Evolutionary conservation across 495 filamentous ascomycete species (phyloP).

Genomic region (Podospora pseudopauciseta): DNA sequence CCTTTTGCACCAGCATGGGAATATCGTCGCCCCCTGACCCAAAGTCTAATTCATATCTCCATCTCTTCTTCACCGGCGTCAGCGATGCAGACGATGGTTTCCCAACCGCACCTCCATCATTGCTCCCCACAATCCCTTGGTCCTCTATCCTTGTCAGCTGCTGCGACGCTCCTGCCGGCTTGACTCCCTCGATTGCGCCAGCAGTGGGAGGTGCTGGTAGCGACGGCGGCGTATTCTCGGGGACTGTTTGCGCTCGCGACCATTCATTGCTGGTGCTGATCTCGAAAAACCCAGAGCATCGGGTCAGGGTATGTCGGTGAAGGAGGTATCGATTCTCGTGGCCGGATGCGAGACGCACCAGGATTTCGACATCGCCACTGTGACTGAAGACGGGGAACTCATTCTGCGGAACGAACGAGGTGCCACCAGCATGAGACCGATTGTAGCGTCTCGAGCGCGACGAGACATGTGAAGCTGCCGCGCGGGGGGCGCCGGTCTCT

Average conservation of each 20-base stretch:
- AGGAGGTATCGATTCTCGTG: constrained; percentile 81
- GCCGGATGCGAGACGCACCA: constrained; percentile 61
- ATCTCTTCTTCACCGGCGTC: constrained; percentile 54
- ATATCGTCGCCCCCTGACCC: constrained; percentile 71
- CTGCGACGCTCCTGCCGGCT: constrained; percentile 29
- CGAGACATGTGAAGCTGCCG: constrained; percentile 58
- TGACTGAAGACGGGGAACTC: constrained; percentile 90
- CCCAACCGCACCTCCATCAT: constrained; percentile 11
- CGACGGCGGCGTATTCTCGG: constrained; percentile 16
- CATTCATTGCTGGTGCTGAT: constrained; percentile 84
- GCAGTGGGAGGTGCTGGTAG: constrained; percentile 34
- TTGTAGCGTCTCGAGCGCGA: constrained; percentile 63
- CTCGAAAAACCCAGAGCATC: constrained; percentile 92
- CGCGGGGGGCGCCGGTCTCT: constrained; percentile 37
- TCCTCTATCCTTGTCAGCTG: constrained; percentile 36
- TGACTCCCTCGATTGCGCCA: constrained; percentile 47
- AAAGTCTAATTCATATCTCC: constrained; percentile 84
- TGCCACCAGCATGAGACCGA: constrained; percentile 77
- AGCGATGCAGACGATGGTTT: constrained; percentile 11
- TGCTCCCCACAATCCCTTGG: constrained; percentile 2
- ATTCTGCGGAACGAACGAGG: constrained; percentile 68
- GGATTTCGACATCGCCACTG: constrained; percentile 85
- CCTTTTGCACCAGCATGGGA: constrained; percentile 84
- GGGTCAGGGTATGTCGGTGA: constrained; percentile 76
- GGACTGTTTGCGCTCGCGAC: constrained; percentile 52